Evolutionary conservation across 768 basidiomycete genomes (phyloP).

Genomic region (Tephrocybe rancida): DNA sequence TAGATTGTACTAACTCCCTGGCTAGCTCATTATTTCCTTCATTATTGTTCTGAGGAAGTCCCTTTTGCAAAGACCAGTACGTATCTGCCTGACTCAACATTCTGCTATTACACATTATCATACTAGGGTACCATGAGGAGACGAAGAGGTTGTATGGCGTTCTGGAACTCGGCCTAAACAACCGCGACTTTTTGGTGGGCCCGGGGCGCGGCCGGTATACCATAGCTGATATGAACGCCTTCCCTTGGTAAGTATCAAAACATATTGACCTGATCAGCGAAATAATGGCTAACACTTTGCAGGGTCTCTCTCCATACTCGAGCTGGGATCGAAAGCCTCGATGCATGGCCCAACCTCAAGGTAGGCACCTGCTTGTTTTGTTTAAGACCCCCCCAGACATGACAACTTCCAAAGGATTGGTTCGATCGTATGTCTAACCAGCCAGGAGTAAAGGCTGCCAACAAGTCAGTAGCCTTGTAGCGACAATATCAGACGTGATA

Average conservation of each 20-base stretch:
- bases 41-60: conserved; percentile 64
- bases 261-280: not conserved
- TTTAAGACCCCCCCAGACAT: not conserved
- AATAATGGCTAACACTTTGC: not conserved
- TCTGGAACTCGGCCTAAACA: conserved; percentile 70
- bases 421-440: conserved; percentile 7
- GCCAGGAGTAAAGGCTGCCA: conserved; percentile 18
- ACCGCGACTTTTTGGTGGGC: conserved; percentile 82
- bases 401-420: conserved; percentile 14
- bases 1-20: not conserved
- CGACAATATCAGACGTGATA: too few species aligned
- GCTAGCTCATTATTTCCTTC: conserved; percentile 67
- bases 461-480: conserved; percentile 11
- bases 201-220: conserved; percentile 66
- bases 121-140: conserved; percentile 74
- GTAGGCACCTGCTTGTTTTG: not conserved
- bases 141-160: conserved; percentile 82
- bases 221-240: conserved; percentile 72
- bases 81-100: not conserved
- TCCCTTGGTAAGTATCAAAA: conserved; percentile 54
- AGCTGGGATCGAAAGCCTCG: conserved; percentile 32
- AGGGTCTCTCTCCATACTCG: conserved; percentile 57
- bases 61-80: conserved; percentile 69
- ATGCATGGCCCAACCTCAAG: conserved; percentile 22
- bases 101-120: not conserved